Conservation (phyloP, 2,329 filamentous ascomycete species). For the Sporothrix pallida region DNA sequence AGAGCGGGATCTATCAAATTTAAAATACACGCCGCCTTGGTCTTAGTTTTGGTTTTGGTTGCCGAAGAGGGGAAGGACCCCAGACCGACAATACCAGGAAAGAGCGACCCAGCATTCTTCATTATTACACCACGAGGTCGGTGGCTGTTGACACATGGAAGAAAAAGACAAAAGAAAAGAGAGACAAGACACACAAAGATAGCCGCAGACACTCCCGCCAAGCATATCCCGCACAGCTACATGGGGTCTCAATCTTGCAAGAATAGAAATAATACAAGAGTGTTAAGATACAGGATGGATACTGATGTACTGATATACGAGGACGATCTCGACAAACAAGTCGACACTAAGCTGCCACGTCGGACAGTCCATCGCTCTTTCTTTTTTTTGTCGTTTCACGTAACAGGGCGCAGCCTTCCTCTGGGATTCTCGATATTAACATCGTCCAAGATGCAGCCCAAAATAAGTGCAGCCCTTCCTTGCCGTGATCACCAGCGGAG, state of each 20-base stretch:
- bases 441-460: not conserved
- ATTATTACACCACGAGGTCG: not conserved
- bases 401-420: not conserved
- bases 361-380: conserved; percentile 13
- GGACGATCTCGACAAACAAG: conserved; percentile 3
- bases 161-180: too few relatives aligned
- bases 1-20: conserved; percentile 14
- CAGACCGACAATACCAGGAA: conserved; percentile 13
- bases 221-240: not conserved
- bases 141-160: conserved; percentile 11
- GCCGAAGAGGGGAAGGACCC: not conserved
- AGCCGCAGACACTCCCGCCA: not conserved
- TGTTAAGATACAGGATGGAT: not conserved
- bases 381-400: not conserved
- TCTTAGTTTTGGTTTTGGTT: not conserved
- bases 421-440: not conserved
- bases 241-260: not conserved
- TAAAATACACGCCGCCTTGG: not conserved
- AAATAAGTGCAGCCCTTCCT: not conserved
- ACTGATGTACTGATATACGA: not conserved
- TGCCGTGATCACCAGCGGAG: not conserved
- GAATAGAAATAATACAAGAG: conserved; percentile 3
- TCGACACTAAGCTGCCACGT: not conserved
- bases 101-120: not conserved
- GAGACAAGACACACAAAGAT: not conserved